A percentile compares a stretch with the other conserved stretches of the same genome.
These are phyloP conservation scores for Penicillium samsonianum DNA, from an alignment of 495 filamentous ascomycete species.

Conservation along the genomic window DNA sequence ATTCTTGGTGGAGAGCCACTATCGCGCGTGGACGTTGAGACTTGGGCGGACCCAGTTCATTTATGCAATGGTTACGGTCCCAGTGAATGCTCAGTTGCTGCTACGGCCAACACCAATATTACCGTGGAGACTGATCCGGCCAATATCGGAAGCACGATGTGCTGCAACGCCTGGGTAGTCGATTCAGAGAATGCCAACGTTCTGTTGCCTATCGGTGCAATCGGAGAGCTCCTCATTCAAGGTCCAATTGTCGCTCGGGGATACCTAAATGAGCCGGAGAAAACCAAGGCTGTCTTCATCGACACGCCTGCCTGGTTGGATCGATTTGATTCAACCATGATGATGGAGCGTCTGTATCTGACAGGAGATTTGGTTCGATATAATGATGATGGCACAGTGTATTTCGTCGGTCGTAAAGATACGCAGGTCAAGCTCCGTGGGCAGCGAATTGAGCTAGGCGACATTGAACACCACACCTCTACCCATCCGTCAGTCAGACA, in stretches of 20 bases:
- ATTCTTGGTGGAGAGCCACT: conserved; percentile 42
- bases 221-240: conserved; percentile 48
- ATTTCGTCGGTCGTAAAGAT: conserved; percentile 34
- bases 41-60: conserved; percentile 48
- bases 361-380: conserved; percentile 54
- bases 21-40: conserved; percentile 35
- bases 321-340: neutral
- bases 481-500: neutral
- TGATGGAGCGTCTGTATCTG: conserved; percentile 35
- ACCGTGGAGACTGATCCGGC: conserved; percentile 1
- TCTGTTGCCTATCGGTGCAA: conserved; percentile 36
- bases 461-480: conserved; percentile 30
- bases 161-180: conserved; percentile 40
- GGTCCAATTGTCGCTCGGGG: conserved; percentile 41
- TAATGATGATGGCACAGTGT: conserved; percentile 38
- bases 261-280: conserved; percentile 41
- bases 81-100: conserved; percentile 24
- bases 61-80: conserved; percentile 14
- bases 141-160: conserved; percentile 25
- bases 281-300: conserved; percentile 45
- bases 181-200: conserved; percentile 30
- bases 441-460: conserved; percentile 38
- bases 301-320: conserved; percentile 45
- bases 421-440: conserved; percentile 23
- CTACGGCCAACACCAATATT: neutral